Evolutionary conservation across 1,284 basidiomycete species (phyloP).

Genomic region (Cutaneotrichosporon dermatis): DNA sequence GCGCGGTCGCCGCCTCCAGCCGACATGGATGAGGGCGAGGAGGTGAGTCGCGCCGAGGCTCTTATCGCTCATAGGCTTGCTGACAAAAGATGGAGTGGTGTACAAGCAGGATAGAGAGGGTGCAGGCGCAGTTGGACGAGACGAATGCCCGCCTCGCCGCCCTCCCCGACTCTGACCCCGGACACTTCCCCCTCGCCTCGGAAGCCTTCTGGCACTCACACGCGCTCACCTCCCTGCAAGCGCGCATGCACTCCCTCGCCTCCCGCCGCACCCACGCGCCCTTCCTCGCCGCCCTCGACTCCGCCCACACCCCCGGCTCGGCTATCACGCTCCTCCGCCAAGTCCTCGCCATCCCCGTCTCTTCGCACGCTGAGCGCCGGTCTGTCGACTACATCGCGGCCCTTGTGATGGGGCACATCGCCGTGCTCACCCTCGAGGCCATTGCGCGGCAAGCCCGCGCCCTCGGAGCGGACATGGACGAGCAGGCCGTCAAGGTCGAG

Average conservation of each 20-base stretch:
- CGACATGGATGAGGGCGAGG: neutral
- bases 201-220: neutral
- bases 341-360: neutral
- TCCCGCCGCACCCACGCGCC: neutral
- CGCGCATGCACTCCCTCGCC: neutral
- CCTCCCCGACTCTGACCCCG: too few relatives aligned
- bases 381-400: neutral
- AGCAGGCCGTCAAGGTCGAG: too few relatives aligned
- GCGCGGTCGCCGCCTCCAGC: neutral
- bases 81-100: neutral
- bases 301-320: neutral
- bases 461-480: neutral
- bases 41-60: too few relatives aligned
- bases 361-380: neutral
- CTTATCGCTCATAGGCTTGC: neutral
- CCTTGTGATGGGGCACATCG: neutral
- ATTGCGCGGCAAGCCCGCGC: neutral
- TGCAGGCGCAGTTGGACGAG: neutral
- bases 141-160: too few relatives aligned
- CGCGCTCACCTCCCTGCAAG: neutral
- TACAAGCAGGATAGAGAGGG: neutral
- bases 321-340: neutral
- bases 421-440: neutral
- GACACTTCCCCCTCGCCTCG: neutral
- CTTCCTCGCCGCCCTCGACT: neutral